A percentile compares a stretch with the other conserved stretches of the same genome.
Evolutionary conservation across 2,329 filamentous ascomycete species (phyloP).

Genomic region (Hysterium pulicare): DNA sequence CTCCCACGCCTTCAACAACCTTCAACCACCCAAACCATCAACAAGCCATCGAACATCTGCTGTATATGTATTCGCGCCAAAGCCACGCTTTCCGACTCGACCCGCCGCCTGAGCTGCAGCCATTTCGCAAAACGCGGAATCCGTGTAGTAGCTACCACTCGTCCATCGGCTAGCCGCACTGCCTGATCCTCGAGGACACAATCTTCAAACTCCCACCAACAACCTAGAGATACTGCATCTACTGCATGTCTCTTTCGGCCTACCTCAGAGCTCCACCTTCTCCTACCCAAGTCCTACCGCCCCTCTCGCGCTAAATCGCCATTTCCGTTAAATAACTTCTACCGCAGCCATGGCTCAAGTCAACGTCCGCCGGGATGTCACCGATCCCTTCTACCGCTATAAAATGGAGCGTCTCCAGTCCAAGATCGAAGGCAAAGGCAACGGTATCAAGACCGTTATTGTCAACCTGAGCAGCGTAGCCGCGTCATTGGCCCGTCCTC

Average conservation of each 20-base stretch:
- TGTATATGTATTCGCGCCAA: conserved; percentile 99
- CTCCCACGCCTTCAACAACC: conserved; percentile 25
- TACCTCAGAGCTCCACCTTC: conserved; percentile 49
- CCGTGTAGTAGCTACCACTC: conserved; percentile 84
- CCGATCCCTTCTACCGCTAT: conserved; percentile 99
- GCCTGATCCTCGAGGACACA: conserved; percentile 48
- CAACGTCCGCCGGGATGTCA: conserved; percentile 95
- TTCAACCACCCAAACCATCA: conserved; percentile 28
- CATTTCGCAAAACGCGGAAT: conserved; percentile 94
- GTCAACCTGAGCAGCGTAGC: conserved; percentile 96
- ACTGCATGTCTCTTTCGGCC: conserved; percentile 61
- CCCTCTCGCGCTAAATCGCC: conserved; percentile 31
- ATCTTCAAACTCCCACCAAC: conserved; percentile 46
- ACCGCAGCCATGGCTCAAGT: conserved; percentile 86
- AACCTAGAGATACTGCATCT: conserved; percentile 39
- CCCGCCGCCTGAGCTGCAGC: conserved; percentile 91
- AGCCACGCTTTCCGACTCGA: conserved; percentile 90
- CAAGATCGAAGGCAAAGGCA: conserved; percentile 99
- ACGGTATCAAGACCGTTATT: conserved; percentile 98
- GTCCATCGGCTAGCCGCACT: conserved; percentile 79
- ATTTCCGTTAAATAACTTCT: conserved; percentile 20
- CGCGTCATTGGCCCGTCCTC: conserved; percentile 84
- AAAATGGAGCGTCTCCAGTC: conserved; percentile 99
- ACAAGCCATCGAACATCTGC: conserved; percentile 39
- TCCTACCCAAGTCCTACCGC: conserved; percentile 27